phyloP scores from a whole-genome alignment of 2,329 filamentous ascomycete genomes.

The Mariannaea sp. region DNA sequence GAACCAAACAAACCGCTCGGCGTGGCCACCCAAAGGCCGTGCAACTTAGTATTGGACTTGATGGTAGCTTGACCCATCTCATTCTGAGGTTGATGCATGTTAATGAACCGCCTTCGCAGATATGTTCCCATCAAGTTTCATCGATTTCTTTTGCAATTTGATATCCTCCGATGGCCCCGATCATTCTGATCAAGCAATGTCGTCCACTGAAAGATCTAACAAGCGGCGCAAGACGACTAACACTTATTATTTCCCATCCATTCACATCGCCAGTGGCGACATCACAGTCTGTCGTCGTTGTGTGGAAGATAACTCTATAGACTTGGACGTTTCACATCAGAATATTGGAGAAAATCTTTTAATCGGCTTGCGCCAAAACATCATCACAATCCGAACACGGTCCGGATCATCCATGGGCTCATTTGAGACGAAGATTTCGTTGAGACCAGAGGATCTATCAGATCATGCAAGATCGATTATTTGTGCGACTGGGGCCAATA shows the following conservation, averaged over 20 bases:
- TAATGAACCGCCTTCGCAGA: constrained; percentile 28
- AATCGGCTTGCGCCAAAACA: constrained; percentile 20
- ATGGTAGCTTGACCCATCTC: constrained; percentile 32
- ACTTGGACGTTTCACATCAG: constrained; percentile 15
- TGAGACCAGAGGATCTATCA: constrained; percentile 32
- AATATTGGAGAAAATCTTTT: constrained; percentile 32
- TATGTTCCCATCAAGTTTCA: constrained; percentile 30
- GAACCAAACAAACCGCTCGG: constrained; percentile 9
- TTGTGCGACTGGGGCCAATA: constrained; percentile 10
- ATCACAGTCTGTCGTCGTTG: constrained; percentile 38
- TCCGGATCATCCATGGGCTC: constrained; percentile 11
- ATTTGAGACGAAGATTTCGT: constrained; percentile 24
- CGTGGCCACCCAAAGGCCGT: not conserved
- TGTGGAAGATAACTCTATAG: constrained; percentile 11
- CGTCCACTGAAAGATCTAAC: constrained; percentile 25
- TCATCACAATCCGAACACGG: constrained; percentile 28
- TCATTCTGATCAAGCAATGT: constrained; percentile 10
- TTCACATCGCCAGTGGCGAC: constrained; percentile 35
- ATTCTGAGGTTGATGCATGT: not conserved
- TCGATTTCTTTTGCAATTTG: constrained; percentile 32
- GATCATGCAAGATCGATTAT: constrained; percentile 29
- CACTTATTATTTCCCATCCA: constrained; percentile 20
- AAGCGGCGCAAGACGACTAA: constrained; percentile 42
- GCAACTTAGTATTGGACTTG: constrained; percentile 26
- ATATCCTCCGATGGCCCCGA: constrained; percentile 22